These are phyloP conservation scores for Cyclotella sp. DNA, from an alignment of 108 stramenopile genomes.

Conservation along the genomic window DNA sequence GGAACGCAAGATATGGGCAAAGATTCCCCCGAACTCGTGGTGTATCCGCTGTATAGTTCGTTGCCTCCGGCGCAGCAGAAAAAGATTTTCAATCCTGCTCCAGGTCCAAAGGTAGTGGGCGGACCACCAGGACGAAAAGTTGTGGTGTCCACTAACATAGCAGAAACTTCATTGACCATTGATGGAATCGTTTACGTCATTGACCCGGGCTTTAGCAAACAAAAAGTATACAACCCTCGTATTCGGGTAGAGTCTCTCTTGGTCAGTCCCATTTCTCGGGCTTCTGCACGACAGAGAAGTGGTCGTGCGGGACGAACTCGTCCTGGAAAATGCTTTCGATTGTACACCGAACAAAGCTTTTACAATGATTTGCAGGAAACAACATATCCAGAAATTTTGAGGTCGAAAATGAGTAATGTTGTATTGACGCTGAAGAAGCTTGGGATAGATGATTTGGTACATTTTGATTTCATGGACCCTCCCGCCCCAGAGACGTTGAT, in stretches of 20 bases:
- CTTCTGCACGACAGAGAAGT: slow-evolving; percentile 93
- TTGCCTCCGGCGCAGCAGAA: slow-evolving; percentile 94
- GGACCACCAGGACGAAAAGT: slow-evolving; percentile 98
- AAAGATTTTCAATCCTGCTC: slow-evolving; percentile 93
- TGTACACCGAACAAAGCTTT: slow-evolving; percentile 98
- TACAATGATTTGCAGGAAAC: slow-evolving; percentile 97
- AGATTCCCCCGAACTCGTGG: slow-evolving; percentile 86
- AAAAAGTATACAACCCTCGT: slow-evolving; percentile 99
- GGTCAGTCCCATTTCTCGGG: slow-evolving; percentile 97
- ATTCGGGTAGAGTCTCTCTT: slow-evolving; percentile 98
- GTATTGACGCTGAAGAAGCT: slow-evolving; percentile 98
- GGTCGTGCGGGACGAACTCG: slow-evolving; percentile 98
- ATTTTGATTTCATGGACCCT: slow-evolving; percentile 99
- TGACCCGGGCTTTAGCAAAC: slow-evolving; percentile 99
- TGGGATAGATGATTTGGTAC: slow-evolving; percentile 98
- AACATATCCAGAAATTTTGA: slow-evolving; percentile 98
- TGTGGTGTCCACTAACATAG: slow-evolving; percentile 97
- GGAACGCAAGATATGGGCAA: slow-evolving; percentile 68
- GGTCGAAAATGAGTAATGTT: slow-evolving; percentile 92
- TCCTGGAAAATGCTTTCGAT: slow-evolving; percentile 99
- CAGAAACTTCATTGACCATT: slow-evolving; percentile 99
- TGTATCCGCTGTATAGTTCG: slow-evolving; percentile 97
- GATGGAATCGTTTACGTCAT: slow-evolving; percentile 99
- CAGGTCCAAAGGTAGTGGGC: slow-evolving; percentile 91
- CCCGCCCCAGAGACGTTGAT: slow-evolving; percentile 99